Evolutionary conservation across 108 stramenopile genomes (phyloP), one percentile per base, ranked within the genome.

Genomic region (Cyclostephanos tholiformis): DNA sequence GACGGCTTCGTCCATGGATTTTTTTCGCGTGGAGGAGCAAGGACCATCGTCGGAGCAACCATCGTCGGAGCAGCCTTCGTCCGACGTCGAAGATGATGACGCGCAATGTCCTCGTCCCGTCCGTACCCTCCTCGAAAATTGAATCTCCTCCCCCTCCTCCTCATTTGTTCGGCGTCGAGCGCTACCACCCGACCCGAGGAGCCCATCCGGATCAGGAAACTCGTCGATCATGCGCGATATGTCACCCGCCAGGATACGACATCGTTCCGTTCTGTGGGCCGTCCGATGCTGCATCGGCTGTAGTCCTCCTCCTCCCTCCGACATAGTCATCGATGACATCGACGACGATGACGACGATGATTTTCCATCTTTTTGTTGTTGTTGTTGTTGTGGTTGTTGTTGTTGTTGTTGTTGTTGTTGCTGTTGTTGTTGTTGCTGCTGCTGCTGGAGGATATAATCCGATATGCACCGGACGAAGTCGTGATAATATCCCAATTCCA

Each of bases 401-500:
- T n/a, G n/a, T n/a, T n/a, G n/a, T n/a, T n/a, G n/a, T n/a, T n/a
- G n/a, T n/a, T n/a, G n/a, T n/a, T n/a, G n/a, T n/a, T n/a, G n/a
- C n/a, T n/a, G n/a, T n/a, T n/a, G n/a, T n/a, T n/a, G n/a, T n/a
- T n/a, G n/a, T n/a, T n/a, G n/a, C n/a, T n/a, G n/a, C n/a, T n/a
- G n/a, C n/a, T n/a, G n/a, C 25, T 27, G 6, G 27, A 0, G 26
- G 32, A n/a, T 41, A 0, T 23, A 60, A 22, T 73, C 39, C 30
- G 72, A 46, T 29, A 80, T 26, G 4, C 61, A 59, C 1, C 4
- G 39, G 14, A 66, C 65, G 63, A 80, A 78, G 29, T 43, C 30
- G 39, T 48, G 60, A 8, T 73, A 58, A 51, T 80, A 80, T 32
- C 72, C 72, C 36, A 80, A 41, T 38, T 80, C 79, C 72, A 80